These are phyloP conservation scores for Bacterosira constricta DNA, from an alignment of 108 stramenopile species.

Conservation along the genomic window DNA sequence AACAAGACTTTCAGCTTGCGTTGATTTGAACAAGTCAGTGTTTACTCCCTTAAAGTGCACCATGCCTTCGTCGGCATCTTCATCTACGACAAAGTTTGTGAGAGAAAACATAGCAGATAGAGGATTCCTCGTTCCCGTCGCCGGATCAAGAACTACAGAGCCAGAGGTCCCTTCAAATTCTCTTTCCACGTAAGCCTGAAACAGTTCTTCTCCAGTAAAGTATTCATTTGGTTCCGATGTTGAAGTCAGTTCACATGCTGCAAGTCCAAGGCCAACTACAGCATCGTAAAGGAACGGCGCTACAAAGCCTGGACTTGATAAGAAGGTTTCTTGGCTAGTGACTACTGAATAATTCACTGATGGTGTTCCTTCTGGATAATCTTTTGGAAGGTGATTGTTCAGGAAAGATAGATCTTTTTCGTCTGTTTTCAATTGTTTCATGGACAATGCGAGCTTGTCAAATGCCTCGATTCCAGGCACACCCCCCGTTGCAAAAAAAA, in stretches of 20 bases:
- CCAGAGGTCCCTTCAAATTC: conserved; percentile 53
- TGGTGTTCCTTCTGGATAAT: not conserved
- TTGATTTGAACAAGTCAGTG: conserved; percentile 36
- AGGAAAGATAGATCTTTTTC: conserved; percentile 9
- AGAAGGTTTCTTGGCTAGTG: conserved; percentile 2
- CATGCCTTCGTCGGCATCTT: conserved; percentile 1
- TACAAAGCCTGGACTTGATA: not conserved
- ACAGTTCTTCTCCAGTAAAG: conserved; percentile 47
- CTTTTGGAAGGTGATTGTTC: not conserved
- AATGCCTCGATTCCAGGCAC: conserved; percentile 32
- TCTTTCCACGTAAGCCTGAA: conserved; percentile 27
- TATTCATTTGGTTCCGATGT: not conserved
- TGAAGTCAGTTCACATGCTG: conserved; percentile 39
- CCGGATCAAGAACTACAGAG: conserved; percentile 36
- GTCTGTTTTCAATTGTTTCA: conserved; percentile 19
- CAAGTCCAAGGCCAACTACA: conserved; percentile 55
- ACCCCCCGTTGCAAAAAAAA: conserved; percentile 35
- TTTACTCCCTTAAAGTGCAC: conserved; percentile 19
- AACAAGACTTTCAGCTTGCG: conserved; percentile 30
- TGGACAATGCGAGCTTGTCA: conserved; percentile 23
- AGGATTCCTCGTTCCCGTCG: conserved; percentile 52
- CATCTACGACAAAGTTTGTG: conserved; percentile 34
- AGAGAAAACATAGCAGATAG: conserved; percentile 37
- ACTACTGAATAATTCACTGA: conserved; percentile 18
- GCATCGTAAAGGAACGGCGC: conserved; percentile 59